Conservation (phyloP, 2,329 filamentous ascomycete species). For the Aspergillus brunneoviolaceus region DNA sequence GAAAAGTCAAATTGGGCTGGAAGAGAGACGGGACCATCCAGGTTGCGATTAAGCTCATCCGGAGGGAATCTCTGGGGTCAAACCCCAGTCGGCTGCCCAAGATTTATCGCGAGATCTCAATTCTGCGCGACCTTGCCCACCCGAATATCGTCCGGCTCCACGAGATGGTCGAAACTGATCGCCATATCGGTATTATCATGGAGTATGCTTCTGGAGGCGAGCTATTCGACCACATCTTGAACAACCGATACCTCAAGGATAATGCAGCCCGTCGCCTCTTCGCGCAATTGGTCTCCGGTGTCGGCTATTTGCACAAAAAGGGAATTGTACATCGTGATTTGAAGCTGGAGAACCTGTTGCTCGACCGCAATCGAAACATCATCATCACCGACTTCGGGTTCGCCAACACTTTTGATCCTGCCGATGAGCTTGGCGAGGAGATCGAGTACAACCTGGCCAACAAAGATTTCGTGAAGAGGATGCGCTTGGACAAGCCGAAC, state of each 20-base stretch:
- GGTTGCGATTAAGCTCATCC: conserved; percentile 97
- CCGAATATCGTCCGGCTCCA: conserved; percentile 96
- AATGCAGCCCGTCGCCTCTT: conserved; percentile 86
- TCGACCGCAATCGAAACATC: conserved; percentile 96
- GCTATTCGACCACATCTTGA: conserved; percentile 96
- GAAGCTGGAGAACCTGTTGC: conserved; percentile 90
- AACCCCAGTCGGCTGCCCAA: conserved; percentile 90
- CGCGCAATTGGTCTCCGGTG: conserved; percentile 91
- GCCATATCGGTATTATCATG: conserved; percentile 95
- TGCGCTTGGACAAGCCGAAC: conserved; percentile 79
- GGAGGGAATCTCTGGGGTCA: conserved; percentile 81
- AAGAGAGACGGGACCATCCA: conserved; percentile 90
- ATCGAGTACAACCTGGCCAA: conserved; percentile 85
- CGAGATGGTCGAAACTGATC: conserved; percentile 97
- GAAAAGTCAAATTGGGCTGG: conserved; percentile 98
- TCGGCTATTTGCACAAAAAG: conserved; percentile 97
- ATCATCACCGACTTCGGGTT: conserved; percentile 99
- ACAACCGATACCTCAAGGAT: conserved; percentile 95
- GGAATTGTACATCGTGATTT: conserved; percentile 96
- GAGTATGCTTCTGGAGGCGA: conserved; percentile 98
- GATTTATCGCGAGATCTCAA: conserved; percentile 95
- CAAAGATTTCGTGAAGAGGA: conserved; percentile 81
- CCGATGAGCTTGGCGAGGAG: conserved; percentile 84
- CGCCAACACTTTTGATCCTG: conserved; percentile 91
- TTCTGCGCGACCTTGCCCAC: conserved; percentile 82